Conservation (phyloP, 75 land plant genomes). For the Larix kaempferi region DNA sequence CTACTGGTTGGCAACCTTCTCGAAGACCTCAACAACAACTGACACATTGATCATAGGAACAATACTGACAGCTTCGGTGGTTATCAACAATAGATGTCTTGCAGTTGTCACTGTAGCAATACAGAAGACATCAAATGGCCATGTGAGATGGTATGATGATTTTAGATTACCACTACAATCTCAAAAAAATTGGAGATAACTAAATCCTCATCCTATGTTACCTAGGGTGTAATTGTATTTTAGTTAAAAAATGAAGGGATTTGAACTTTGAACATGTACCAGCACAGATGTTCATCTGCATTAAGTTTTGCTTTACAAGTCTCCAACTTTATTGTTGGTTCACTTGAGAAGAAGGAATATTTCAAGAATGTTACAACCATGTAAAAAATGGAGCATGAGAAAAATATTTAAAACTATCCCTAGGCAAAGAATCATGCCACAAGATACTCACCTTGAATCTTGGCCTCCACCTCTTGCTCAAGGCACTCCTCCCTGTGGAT, state of each 20-base stretch:
- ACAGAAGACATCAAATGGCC: neutral
- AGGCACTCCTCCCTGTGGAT: conserved; percentile 57
- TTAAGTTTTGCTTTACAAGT: conserved; percentile 47
- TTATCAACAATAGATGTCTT: conserved; percentile 84
- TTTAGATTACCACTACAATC: neutral
- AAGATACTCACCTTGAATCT: conserved; percentile 33
- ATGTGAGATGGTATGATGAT: neutral
- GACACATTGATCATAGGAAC: conserved; percentile 82
- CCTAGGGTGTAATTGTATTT: neutral
- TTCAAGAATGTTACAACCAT: neutral
- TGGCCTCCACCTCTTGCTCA: conserved; percentile 72
- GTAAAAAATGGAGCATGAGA: conserved; percentile 3
- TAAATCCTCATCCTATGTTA: conserved; percentile 1
- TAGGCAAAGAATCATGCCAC: neutral
- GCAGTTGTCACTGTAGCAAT: conserved; percentile 73
- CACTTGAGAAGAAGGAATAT: neutral
- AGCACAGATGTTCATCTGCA: conserved; percentile 70
- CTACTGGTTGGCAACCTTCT: conserved; percentile 30
- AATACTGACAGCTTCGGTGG: conserved; percentile 72
- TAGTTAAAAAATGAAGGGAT: neutral
- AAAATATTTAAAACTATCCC: neutral
- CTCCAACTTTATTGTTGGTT: conserved; percentile 39
- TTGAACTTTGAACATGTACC: conserved; percentile 27
- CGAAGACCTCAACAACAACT: conserved; percentile 79
- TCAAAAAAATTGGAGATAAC: neutral